Percentiles rank a stretch among this genome's conserved stretches.
Conservation (phyloP, 2,329 filamentous ascomycete species). For the Cordyceps fumosorosea region DNA sequence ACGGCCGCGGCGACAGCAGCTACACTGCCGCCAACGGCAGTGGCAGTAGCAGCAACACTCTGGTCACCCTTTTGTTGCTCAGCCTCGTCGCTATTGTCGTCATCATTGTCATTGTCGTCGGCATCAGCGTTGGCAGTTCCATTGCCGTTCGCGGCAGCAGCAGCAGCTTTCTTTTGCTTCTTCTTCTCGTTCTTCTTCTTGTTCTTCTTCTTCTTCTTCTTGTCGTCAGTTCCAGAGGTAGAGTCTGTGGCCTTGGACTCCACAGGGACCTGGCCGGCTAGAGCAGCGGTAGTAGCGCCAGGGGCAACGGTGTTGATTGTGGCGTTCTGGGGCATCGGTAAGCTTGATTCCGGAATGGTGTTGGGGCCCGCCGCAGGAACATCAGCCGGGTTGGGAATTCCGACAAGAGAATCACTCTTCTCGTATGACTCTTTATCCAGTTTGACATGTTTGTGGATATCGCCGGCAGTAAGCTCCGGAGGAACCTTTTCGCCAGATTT, state of each 20-base stretch:
- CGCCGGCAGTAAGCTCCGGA: constrained; percentile 59
- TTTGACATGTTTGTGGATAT: constrained; percentile 63
- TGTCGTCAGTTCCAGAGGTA: constrained; percentile 36
- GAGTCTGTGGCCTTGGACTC: constrained; percentile 38
- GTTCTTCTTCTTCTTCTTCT: constrained; percentile 61
- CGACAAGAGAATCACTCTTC: constrained; percentile 61
- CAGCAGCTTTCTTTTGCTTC: constrained; percentile 55
- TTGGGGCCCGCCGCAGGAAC: background rate
- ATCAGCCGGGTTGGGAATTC: constrained; percentile 44
- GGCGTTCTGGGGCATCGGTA: constrained; percentile 54
- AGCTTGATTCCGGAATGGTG: constrained; percentile 76
- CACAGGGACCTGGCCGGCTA: constrained; percentile 63
- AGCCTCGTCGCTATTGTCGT: constrained; percentile 40
- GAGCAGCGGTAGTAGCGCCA: constrained; percentile 58
- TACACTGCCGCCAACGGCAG: constrained; percentile 35
- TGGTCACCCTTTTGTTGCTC: constrained; percentile 47
- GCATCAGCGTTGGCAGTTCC: constrained; percentile 44
- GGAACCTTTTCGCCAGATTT: constrained; percentile 78
- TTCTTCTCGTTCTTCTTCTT: constrained; percentile 64
- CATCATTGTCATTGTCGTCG: constrained; percentile 36
- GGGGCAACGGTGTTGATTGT: constrained; percentile 46
- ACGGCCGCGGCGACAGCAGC: constrained; percentile 30
- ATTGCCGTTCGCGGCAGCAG: constrained; percentile 48
- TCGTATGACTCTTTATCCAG: constrained; percentile 84
- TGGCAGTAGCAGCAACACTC: constrained; percentile 41